Base-by-base conservation (phyloP, 1,284 basidiomycete species). In the Puccinia brachypodii region DNA sequence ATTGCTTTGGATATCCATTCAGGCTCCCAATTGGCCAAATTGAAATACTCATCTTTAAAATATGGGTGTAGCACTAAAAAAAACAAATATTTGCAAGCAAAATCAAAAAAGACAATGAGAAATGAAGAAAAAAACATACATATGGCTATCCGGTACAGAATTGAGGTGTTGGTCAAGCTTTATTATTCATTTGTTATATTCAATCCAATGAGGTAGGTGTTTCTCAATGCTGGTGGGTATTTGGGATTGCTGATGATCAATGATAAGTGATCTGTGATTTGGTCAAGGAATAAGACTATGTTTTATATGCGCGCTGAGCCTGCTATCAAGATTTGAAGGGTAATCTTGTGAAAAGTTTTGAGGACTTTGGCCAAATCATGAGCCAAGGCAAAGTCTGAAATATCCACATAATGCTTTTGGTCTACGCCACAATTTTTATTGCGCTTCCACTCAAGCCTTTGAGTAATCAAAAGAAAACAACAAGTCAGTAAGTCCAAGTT, bases 11-110 rank as follows among this genome's bases (percentile, higher is more conserved):
- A 28, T 62, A 62, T 62, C 64, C 25, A 28, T n/a, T 58, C 25
- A 7, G 56, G 56, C 25, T 58, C 56, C 56, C 56, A 58, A n/a
- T 58, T 58, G 56, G 56, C 19, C 64, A 66, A 38, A 6, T 66
- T 66, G 33, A 66, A 66, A 25, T 66, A 66, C 64, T 66, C n/a
- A 22, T 66, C 64, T 42, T 42, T 66, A 22, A 66, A 42, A 19
- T 31, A 66, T 16, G 64, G 64, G 36, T 40, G 33, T n/a, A 66
- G 33, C 13, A 66, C 60, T 64, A 28, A 13, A 6, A 64, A 31
- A 64, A 31, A 14, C 3, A 36, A 7, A 6, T 64, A n/a, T n/a
- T n/a, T n/a, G n/a, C 31, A 53, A 22, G 22, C 22, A n/a, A 64
- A 64, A 31, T 33, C 60, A 64, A 31, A 28, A 64, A 22, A 64